Conservation (phyloP, 1,284 basidiomycete genomes). For the Cryptococcus depauperatus region DNA sequence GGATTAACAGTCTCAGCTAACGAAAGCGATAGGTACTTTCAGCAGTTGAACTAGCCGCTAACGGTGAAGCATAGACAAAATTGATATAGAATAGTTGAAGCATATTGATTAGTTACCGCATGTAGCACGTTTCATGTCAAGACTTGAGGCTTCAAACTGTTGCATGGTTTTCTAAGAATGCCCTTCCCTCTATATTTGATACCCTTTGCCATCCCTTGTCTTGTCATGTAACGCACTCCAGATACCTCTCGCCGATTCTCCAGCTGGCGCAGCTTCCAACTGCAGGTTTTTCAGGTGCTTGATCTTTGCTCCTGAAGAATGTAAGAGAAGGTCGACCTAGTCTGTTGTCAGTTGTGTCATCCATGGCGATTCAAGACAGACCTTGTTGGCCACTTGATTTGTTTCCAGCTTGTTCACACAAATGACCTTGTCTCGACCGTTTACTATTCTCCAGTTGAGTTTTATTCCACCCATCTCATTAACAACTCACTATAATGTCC, state of each 20-base stretch:
- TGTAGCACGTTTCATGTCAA: no score
- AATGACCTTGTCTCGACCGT: constrained; percentile 48
- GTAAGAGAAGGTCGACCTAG: constrained; percentile 39
- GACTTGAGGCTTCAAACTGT: no score
- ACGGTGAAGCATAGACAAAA: no score
- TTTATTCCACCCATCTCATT: no score
- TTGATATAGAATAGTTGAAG: neutral
- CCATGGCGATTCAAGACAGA: constrained; percentile 10
- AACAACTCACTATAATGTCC: constrained; percentile 45
- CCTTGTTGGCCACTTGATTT: constrained; percentile 43
- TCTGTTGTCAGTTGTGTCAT: no score
- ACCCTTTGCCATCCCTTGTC: constrained; percentile 30
- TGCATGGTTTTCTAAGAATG: no score
- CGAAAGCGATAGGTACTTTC: constrained; percentile 21
- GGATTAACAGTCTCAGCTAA: neutral
- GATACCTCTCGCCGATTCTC: constrained; percentile 40
- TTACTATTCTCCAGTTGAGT: constrained; percentile 31
- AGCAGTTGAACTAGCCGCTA: constrained; percentile 11
- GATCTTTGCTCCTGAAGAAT: constrained; percentile 42
- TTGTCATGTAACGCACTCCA: constrained; percentile 41
- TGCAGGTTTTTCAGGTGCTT: constrained; percentile 41
- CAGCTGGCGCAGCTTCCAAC: constrained; percentile 40
- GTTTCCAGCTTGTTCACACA: constrained; percentile 45
- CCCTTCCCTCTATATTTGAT: constrained; percentile 39
- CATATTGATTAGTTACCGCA: no score